Evolutionary conservation across 805 yeast species (phyloP), one percentile per base, ranked within the genome.

Genomic region (Monosporozyma aquatica): DNA sequence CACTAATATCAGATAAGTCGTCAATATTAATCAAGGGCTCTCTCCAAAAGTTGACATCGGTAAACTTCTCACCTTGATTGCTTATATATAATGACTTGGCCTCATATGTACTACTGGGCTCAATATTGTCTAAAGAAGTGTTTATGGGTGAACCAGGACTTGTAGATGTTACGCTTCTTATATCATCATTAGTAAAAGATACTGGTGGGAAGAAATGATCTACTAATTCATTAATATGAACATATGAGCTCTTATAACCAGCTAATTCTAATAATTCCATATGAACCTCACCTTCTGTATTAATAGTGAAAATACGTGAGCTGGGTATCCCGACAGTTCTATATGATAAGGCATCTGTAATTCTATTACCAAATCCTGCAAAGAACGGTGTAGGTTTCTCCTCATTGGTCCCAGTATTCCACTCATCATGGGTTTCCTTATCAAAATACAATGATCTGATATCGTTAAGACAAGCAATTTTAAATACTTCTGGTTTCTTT

Each of bases 161-260:
- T 36, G 57, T 59, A 3, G 62, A 54, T 26, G 49, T 45, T 3
- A 51, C 28, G 41, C 59, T 57, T 41, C 55, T 53, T 46, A 61
- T 54, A 43, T 65, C 66, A 37, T 59, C 60, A 32, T 60, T 62
- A 24, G 53, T 50, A 8, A 47, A 46, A n/a, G 43, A 36, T 36
- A 78, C 82, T 0, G 97, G 95, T 7, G 98, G 98, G 72, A 92
- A 92, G 61, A 89, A 89, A 61, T 92, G 97, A 63, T 92, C 98
- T 10, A 92, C 97, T 42, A 92, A 70, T 60, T 92, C 97, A 36
- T 92, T 85, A 55, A 92, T 90, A 49, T 80, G 80, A 40, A 92
- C 76, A 59, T 92, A 92, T 0, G 95, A 80, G 41, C 92, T 80
- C 56, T 76, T 83, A 61, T 84, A 86, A 2, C 98, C 98, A 0